Percentiles rank a stretch among this genome's conserved stretches.
phyloP scores from a whole-genome alignment of 1,139 yeast species.

The Meyerozyma guilliermondii region DNA sequence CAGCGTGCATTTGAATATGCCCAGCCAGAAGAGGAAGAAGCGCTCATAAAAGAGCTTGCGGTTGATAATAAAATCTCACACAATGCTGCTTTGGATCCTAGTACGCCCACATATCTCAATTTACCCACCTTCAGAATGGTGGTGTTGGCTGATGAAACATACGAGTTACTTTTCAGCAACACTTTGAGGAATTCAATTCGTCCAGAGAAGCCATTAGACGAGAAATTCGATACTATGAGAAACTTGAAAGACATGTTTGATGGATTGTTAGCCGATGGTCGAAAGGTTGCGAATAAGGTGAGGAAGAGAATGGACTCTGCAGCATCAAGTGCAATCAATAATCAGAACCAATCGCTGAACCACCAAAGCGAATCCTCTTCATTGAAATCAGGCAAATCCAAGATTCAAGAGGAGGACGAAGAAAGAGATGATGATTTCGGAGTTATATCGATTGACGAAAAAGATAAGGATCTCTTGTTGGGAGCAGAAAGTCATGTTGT shows the following conservation, averaged over 20 bases:
- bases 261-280: conserved; percentile 86
- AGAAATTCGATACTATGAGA: conserved; percentile 45
- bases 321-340: conserved; percentile 23
- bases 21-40: conserved; percentile 53
- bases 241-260: conserved; percentile 86
- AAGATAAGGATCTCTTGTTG: conserved; percentile 41
- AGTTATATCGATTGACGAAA: conserved; percentile 41
- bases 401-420: conserved; percentile 35
- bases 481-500: conserved; percentile 44
- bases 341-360: conserved; percentile 6
- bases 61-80: conserved; percentile 39
- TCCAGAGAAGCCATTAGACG: conserved; percentile 50
- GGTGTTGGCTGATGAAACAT: conserved; percentile 85
- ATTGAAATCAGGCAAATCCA: conserved; percentile 22
- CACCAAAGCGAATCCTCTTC: conserved; percentile 20
- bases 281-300: conserved; percentile 84
- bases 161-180: conserved; percentile 72
- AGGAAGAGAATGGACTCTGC: conserved; percentile 79
- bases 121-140: conserved; percentile 95
- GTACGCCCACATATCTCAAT: conserved; percentile 67
- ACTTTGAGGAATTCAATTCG: conserved; percentile 66
- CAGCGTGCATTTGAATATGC: conserved; percentile 91
- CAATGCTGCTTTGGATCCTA: conserved; percentile 79
- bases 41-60: conserved; percentile 35
- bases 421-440: conserved; percentile 46